Base-by-base conservation (phyloP, 176 grass and related monocot genomes). In the Pontederia paniculata region DNA sequence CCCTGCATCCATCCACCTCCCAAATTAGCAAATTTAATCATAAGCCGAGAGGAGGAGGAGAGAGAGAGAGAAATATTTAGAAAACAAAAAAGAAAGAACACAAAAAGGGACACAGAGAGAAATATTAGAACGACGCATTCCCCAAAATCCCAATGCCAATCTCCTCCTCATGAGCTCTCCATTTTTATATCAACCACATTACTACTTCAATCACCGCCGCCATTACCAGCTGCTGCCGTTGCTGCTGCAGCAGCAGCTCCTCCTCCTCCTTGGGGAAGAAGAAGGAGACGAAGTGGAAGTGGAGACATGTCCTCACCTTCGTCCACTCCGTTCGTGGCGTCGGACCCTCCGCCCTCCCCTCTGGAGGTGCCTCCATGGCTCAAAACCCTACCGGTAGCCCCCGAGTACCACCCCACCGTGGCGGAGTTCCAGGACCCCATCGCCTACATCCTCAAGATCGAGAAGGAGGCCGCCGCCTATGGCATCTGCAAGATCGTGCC, bases 401-500 rank as follows among this genome's bases (percentile, higher is more conserved):
- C 94, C 44, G 94, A 88, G 78, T 98, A 75, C 83, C 80, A 22
- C 73, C 94, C 94, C 25, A 84, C 83, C 51, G 52, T 46, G 1
- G 77, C 75, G 42, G 87, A 98, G 66, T 98, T 98, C 71, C 77
- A 82, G 0, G 80, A 98, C 83, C 94, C 94, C 46, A 80, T 98
- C 72, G 83, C 83, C 61, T 98, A 84, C 73, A 91, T 98, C 75
- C 75, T 98, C 72, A 91, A 84, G 73, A 98, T 98, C 83, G 87
- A 91, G 73, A 66, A 73, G 67, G 87, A 84, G 72, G 94, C 94
- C 13, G 87, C 87, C 17, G 74, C 78, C 60, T 98, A 84, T 58
- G 94, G 94, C 69, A 98, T 98, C 83, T 98, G 94, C 78, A 98
- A 93, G 80, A 88, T 98, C 83, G 83, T 93, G 15, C 87, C 94